A percentile compares a stretch with the other conserved stretches of the same genome.
Evolutionary conservation across 2,329 filamentous ascomycete genomes (phyloP).

Genomic region (Sporothrix humicola): DNA sequence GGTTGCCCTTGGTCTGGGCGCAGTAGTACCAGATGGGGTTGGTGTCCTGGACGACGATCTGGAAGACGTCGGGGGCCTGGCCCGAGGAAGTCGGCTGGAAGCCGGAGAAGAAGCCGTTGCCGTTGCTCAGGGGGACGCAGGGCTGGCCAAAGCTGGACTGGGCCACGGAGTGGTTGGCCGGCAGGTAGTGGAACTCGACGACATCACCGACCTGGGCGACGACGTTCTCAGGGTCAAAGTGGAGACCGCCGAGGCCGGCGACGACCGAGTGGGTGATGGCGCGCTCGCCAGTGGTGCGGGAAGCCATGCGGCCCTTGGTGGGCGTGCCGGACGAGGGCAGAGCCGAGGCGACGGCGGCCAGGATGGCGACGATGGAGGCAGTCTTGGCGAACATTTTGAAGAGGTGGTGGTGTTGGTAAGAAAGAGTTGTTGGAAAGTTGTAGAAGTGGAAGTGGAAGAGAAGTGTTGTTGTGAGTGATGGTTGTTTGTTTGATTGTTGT

Average conservation of each 20-base stretch:
- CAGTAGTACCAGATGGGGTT: slow-evolving; percentile 55
- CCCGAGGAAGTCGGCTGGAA: slow-evolving; percentile 48
- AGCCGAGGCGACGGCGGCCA: slow-evolving; percentile 42
- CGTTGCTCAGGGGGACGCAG: slow-evolving; percentile 49
- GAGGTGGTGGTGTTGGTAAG: background rate
- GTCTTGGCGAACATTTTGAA: slow-evolving; percentile 35
- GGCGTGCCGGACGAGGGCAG: slow-evolving; percentile 43
- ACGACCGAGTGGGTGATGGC: slow-evolving; percentile 54
- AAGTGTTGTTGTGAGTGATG: slow-evolving; percentile 17
- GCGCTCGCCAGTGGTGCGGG: slow-evolving; percentile 47
- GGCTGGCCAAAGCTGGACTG: slow-evolving; percentile 52
- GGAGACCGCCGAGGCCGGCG: slow-evolving; percentile 53
- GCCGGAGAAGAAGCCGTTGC: slow-evolving; percentile 52
- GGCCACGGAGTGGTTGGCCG: slow-evolving; percentile 50
- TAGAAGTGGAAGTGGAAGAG: background rate
- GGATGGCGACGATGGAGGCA: slow-evolving; percentile 30
- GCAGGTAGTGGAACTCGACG: slow-evolving; percentile 62
- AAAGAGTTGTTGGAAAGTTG: background rate
- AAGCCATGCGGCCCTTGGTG: slow-evolving; percentile 38
- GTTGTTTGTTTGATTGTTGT: slow-evolving; percentile 13
- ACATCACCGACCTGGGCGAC: slow-evolving; percentile 56
- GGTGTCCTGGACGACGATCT: slow-evolving; percentile 50
- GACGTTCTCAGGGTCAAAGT: slow-evolving; percentile 58
- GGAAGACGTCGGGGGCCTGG: slow-evolving; percentile 52
- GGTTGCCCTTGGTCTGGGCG: slow-evolving; percentile 49